These are phyloP conservation scores for Ascochyta clinopodiicola DNA, from an alignment of 2,329 filamentous ascomycete species.

Conservation along the genomic window DNA sequence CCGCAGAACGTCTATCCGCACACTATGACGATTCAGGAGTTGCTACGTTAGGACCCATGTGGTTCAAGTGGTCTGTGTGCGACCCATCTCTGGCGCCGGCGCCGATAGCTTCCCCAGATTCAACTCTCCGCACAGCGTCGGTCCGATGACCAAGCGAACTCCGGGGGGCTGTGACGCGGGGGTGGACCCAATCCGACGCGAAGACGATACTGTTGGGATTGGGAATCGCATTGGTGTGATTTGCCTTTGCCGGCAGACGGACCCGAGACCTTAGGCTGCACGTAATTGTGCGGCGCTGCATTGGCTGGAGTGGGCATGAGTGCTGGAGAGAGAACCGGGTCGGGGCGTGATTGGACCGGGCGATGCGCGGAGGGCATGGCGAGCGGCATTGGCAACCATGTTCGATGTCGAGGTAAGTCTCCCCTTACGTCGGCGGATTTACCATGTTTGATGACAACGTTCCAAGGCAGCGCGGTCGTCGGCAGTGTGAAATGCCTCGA, in stretches of 20 bases:
- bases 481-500: conserved; percentile 1
- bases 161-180: conserved; percentile 13
- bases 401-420: conserved; percentile 4
- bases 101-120: conserved; percentile 14
- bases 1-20: not conserved
- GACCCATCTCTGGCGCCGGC: not conserved
- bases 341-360: conserved; percentile 8
- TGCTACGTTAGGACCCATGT: conserved; percentile 12
- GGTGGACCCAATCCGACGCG: conserved; percentile 1
- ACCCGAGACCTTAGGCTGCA: conserved; percentile 3
- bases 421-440: not conserved
- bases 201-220: not conserved
- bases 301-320: conserved; percentile 1
- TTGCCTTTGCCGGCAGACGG: not conserved
- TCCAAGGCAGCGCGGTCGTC: not conserved
- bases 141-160: conserved; percentile 11
- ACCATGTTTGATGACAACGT: not conserved
- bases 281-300: conserved; percentile 1
- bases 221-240: not conserved
- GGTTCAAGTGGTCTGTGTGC: not conserved
- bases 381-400: conserved; percentile 6
- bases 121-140: not conserved
- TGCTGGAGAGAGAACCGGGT: not conserved
- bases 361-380: not conserved
- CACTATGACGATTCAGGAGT: not conserved